phyloP scores from a whole-genome alignment of 352 stramenopile species.

The Elongisporangium anandrum region DNA sequence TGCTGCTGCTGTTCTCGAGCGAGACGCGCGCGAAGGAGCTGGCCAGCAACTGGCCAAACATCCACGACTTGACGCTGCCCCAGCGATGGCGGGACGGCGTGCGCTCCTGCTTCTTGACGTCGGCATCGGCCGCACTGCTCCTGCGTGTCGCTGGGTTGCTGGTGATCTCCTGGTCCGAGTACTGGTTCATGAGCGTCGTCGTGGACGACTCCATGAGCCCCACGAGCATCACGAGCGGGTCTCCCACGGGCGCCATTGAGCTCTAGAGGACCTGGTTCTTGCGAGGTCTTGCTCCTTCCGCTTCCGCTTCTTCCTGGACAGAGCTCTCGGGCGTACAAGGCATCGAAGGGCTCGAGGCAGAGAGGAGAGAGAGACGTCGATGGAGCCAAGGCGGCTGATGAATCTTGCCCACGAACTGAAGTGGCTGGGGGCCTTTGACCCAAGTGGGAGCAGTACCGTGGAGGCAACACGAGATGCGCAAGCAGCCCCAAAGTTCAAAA shows the following conservation, averaged over 20 bases:
- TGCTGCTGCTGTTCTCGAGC: constrained; percentile 24
- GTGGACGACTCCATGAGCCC: not conserved
- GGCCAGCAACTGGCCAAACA: constrained; percentile 60
- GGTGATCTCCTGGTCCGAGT: constrained; percentile 2
- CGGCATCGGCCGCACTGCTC: constrained; percentile 7
- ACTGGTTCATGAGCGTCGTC: not conserved
- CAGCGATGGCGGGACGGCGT: constrained; percentile 26
- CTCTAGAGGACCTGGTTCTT: constrained; percentile 8
- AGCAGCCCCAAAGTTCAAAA: not conserved
- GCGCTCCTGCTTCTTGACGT: constrained; percentile 13
- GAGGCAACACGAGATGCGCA: not conserved
- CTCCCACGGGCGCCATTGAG: not conserved
- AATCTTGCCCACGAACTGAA: not conserved
- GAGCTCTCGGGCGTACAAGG: constrained; percentile 22
- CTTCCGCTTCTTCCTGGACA: constrained; percentile 28
- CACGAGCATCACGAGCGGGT: not conserved
- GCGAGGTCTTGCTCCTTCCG: constrained; percentile 10
- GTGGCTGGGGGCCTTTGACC: not conserved
- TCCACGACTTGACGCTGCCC: constrained; percentile 73
- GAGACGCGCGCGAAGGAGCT: constrained; percentile 66
- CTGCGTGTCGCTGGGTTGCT: constrained; percentile 6
- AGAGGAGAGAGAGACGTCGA: not conserved
- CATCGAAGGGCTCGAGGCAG: constrained; percentile 21
- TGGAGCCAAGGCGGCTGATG: not conserved
- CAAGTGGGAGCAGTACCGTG: not conserved